These are phyloP conservation scores for Sphaerulina musiva DNA, from an alignment of 2,329 filamentous ascomycete species.

Conservation along the genomic window DNA sequence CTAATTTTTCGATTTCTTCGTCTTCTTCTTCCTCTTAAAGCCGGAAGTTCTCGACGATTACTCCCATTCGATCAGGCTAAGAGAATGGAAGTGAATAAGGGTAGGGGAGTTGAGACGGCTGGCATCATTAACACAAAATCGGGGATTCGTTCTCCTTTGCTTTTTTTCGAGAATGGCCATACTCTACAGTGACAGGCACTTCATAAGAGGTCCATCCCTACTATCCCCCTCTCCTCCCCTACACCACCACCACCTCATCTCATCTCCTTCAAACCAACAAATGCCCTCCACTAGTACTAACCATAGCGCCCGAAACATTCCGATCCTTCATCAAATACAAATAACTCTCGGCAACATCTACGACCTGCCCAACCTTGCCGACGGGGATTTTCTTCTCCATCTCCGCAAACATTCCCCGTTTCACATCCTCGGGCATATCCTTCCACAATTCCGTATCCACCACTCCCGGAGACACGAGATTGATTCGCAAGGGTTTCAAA, in stretches of 20 bases:
- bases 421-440: slow-evolving; percentile 27
- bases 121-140: no score
- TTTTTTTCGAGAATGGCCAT: no score
- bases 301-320: slow-evolving; percentile 42
- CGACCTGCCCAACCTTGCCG: slow-evolving; percentile 34
- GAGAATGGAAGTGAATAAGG: no score
- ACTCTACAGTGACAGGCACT: no score
- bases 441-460: slow-evolving; percentile 43
- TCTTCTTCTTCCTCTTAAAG: no score
- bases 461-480: slow-evolving; percentile 53
- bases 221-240: neutral
- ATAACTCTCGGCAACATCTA: slow-evolving; percentile 45
- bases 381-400: slow-evolving; percentile 30
- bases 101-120: no score
- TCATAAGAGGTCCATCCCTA: no score
- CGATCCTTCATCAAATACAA: slow-evolving; percentile 44
- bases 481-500: slow-evolving; percentile 57
- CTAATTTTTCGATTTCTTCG: no score
- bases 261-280: slow-evolving; percentile 16
- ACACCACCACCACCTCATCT: neutral
- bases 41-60: no score
- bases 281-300: slow-evolving; percentile 34
- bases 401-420: slow-evolving; percentile 24
- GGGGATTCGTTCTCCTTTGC: no score
- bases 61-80: no score